Evolutionary conservation across 495 filamentous ascomycete species (phyloP).

Genomic region (Cryomyces antarcticus): DNA sequence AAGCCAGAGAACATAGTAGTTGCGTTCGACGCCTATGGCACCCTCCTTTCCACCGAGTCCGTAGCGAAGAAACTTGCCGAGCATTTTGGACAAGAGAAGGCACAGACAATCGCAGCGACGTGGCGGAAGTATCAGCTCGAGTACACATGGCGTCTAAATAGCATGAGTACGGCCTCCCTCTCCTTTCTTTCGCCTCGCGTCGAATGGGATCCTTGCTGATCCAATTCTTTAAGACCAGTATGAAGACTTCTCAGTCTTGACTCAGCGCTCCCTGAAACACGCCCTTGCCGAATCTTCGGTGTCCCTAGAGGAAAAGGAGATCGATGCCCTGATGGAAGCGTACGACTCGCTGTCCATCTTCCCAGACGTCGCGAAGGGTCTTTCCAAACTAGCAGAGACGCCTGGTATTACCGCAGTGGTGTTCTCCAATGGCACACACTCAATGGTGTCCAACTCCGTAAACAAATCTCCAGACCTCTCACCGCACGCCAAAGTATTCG

Average conservation of each 20-base stretch:
- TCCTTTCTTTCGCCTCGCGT: neutral
- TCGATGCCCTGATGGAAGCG: constrained; percentile 33
- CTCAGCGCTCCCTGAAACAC: constrained; percentile 38
- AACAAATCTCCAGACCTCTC: constrained; percentile 32
- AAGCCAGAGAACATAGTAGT: constrained; percentile 26
- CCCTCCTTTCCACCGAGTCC: constrained; percentile 48
- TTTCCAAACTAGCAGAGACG: constrained; percentile 24
- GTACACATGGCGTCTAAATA: constrained; percentile 66
- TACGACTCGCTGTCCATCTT: constrained; percentile 55
- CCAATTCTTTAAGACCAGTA: constrained; percentile 28
- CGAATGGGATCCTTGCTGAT: neutral
- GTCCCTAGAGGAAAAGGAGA: constrained; percentile 21
- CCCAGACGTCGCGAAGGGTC: constrained; percentile 36
- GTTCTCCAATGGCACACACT: constrained; percentile 54
- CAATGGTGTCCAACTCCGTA: constrained; percentile 44
- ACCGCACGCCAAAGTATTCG: constrained; percentile 28
- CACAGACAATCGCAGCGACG: constrained; percentile 30
- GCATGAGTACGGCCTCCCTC: constrained; percentile 38
- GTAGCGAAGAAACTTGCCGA: constrained; percentile 33
- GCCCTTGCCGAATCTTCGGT: constrained; percentile 36
- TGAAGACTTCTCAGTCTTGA: constrained; percentile 44
- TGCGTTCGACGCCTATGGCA: constrained; percentile 62
- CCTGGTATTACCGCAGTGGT: constrained; percentile 32
- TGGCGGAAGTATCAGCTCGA: constrained; percentile 52
- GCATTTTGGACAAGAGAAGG: constrained; percentile 32